These are phyloP conservation scores for Leccinum disarticulatum DNA, from an alignment of 768 basidiomycete genomes.

Conservation along the genomic window DNA sequence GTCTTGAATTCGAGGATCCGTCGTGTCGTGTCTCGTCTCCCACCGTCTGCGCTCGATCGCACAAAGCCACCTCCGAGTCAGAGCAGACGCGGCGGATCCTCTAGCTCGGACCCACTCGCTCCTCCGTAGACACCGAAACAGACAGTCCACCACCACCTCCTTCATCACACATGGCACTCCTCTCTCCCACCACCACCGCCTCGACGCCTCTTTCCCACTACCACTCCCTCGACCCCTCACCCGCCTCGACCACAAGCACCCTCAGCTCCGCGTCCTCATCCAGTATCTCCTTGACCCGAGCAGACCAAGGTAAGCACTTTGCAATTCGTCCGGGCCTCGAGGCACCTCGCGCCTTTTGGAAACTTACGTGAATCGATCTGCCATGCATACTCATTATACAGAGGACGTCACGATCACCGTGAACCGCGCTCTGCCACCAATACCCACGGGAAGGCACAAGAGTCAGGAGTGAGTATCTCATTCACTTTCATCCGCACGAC, in stretches of 20 bases:
- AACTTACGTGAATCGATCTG: conserved; percentile 35
- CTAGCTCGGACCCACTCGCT: conserved; percentile 16
- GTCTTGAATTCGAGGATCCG: conserved; percentile 41
- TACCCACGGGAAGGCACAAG: conserved; percentile 51
- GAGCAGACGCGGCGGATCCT: conserved; percentile 57
- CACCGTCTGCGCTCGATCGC: conserved; percentile 34
- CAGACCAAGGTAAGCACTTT: conserved; percentile 60
- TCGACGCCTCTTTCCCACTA: conserved; percentile 35
- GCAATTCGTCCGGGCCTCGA: conserved; percentile 21
- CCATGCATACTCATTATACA: conserved; percentile 34
- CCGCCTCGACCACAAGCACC: conserved; percentile 16
- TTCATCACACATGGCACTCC: conserved; percentile 20
- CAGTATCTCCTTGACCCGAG: conserved; percentile 50
- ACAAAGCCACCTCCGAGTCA: conserved; percentile 38
- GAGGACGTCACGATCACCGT: conserved; percentile 75
- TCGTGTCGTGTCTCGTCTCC: conserved; percentile 46
- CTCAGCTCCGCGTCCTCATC: conserved; percentile 43
- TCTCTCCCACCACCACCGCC: conserved; percentile 22
- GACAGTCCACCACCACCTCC: background rate
- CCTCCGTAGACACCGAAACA: conserved; percentile 10
- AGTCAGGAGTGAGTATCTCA: conserved; percentile 64
- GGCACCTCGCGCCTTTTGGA: conserved; percentile 25
- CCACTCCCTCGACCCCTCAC: conserved; percentile 34
- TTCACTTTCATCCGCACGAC: conserved; percentile 13
- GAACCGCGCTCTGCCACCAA: conserved; percentile 42